phyloP scores from a whole-genome alignment of 2,329 filamentous ascomycete genomes.

The Cladophialophora exuberans region DNA sequence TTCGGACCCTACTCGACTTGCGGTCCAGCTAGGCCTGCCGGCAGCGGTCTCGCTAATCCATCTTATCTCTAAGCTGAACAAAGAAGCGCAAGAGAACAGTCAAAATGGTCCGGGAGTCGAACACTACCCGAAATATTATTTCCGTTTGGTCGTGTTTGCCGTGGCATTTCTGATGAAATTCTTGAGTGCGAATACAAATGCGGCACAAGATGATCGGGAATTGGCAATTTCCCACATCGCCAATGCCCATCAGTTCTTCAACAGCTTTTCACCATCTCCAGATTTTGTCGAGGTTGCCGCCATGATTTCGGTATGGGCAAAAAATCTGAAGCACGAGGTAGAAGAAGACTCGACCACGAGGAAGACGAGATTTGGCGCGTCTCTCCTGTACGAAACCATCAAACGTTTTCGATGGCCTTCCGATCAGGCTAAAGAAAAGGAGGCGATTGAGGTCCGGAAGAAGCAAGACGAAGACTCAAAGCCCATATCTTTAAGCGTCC shows the following conservation, averaged over 20 bases:
- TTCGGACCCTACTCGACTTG: not conserved
- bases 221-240: conserved; percentile 15
- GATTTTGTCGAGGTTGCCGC: conserved; percentile 6
- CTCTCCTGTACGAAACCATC: conserved; percentile 11
- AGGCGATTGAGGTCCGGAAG: not conserved
- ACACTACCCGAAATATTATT: conserved; percentile 16
- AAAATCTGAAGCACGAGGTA: not conserved
- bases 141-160: conserved; percentile 11
- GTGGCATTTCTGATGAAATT: conserved; percentile 17
- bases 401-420: not conserved
- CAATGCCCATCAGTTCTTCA: conserved; percentile 13
- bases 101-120: not conserved
- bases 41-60: conserved; percentile 15
- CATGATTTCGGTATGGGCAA: conserved; percentile 6
- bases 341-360: not conserved
- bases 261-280: not conserved
- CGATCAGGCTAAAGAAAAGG: not conserved
- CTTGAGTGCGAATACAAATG: not conserved
- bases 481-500: not conserved
- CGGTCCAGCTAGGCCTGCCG: conserved; percentile 7
- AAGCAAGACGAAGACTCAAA: not conserved
- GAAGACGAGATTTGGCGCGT: conserved; percentile 8
- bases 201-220: conserved; percentile 8
- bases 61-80: conserved; percentile 7
- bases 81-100: not conserved